Evolutionary conservation across 345 rosid genomes (phyloP).

Genomic region (Gossypium arboreum): DNA sequence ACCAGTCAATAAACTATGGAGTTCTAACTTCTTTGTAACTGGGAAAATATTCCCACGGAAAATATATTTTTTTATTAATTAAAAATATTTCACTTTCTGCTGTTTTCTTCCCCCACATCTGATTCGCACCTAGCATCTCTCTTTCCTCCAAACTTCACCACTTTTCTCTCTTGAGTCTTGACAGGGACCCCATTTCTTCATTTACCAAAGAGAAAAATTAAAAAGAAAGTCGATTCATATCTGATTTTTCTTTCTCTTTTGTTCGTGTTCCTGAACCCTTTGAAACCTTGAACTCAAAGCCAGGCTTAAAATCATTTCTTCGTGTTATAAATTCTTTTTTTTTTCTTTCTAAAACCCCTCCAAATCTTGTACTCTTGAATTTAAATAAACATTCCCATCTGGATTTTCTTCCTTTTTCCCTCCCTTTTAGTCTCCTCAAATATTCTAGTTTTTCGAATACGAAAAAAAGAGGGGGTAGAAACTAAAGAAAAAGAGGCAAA

Average conservation of each 20-base stretch:
- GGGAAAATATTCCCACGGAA: neutral
- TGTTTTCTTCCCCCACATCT: neutral
- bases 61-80: too few species aligned
- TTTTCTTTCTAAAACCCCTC: neutral
- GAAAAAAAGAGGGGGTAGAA: neutral
- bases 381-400: neutral
- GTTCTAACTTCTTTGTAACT: neutral
- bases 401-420: neutral
- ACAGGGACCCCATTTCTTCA: neutral
- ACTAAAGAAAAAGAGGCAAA: conserved; percentile 3
- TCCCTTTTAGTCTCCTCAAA: neutral
- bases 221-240: neutral
- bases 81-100: neutral
- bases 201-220: neutral
- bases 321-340: conserved; percentile 9
- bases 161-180: neutral
- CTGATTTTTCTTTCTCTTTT: neutral
- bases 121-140: neutral
- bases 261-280: neutral
- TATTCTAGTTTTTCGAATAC: neutral
- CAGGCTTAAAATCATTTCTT: conserved; percentile 13
- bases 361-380: conserved; percentile 12
- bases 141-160: conserved; percentile 3
- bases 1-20: neutral
- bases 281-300: neutral